Evolutionary conservation across 495 filamentous ascomycete species (phyloP), one percentile per base, ranked within the genome.

Genomic region (Aspergillus cavernicola): DNA sequence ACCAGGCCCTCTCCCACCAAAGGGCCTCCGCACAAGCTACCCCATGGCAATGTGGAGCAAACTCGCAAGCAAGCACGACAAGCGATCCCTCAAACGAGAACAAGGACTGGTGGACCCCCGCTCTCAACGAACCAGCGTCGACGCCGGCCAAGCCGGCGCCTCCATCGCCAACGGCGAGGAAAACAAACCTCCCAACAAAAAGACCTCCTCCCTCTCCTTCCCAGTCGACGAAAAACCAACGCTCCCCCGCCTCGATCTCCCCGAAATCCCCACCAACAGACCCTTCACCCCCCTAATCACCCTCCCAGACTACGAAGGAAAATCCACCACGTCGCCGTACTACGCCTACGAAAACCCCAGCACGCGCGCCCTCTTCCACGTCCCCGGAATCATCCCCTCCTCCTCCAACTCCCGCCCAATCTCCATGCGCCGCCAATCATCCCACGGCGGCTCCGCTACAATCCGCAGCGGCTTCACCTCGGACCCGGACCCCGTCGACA

Each of bases 1-100:
- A 26, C 76, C 74, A 16, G 76, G 72, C 7, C 73, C 79, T 32
- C 57, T 80, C 35, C 83, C 80, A 51, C 80, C 80, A 58, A 79
- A 65, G 43, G 60, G 55, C 11, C 55, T 53, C 6, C 66, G 69
- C 37, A 82, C 78, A 68, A 86, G 87, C 58, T 82, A 85, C 64
- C 90, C 89, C 3, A 75, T 96, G 68, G 81, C 82, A 28, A 67
- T 96, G 26, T 97, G 92, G 92, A 85, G 81, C 38, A 70, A 82
- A 10, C 90, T 90, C 86, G 92, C 88, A 10, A 89, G 85, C 56
- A 93, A 85, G 61, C 91, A 96, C 56, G 92, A 96, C 63, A 79
- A 91, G 70, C 79, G 76, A 37, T 86, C 85, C 10, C 74, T 93
- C 9, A 62, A 73, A 22, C 67, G 69, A 37, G 81, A 84, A 55